A percentile compares a stretch with the other conserved stretches of the same genome.
Evolutionary conservation across 345 rosid species (phyloP).

Genomic region (Leavenworthia alabamica): DNA sequence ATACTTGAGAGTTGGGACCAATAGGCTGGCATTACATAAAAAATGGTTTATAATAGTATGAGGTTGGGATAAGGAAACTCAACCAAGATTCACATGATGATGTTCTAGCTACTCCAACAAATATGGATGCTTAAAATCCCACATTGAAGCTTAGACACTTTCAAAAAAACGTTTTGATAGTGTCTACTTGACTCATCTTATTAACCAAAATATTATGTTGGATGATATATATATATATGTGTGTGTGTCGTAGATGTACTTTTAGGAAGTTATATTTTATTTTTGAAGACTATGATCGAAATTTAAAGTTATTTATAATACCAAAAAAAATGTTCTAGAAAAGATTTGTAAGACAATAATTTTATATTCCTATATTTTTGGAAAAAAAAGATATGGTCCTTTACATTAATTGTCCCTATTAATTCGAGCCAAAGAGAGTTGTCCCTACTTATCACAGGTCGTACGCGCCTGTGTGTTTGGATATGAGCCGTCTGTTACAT

Average conservation of each 20-base stretch:
- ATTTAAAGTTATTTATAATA: background rate
- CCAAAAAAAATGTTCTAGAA: background rate
- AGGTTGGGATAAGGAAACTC: background rate
- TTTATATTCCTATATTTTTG: background rate
- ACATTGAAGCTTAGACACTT: background rate
- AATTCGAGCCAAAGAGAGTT: background rate
- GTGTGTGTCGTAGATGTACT: background rate
- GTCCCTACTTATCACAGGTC: background rate
- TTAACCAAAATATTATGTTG: background rate
- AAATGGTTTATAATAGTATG: background rate
- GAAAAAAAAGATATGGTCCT: background rate
- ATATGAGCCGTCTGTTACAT: conserved; percentile 18
- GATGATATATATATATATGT: background rate
- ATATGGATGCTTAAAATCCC: background rate
- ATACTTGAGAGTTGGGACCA: background rate
- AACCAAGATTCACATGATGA: background rate
- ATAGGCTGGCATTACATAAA: background rate
- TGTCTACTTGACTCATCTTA: background rate
- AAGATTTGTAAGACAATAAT: background rate
- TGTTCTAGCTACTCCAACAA: background rate
- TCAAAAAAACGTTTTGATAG: background rate
- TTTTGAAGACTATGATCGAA: background rate
- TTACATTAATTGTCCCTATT: background rate
- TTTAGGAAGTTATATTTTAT: background rate
- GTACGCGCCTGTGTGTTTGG: conserved; percentile 4